phyloP scores from a whole-genome alignment of 176 grass and related monocot genomes.

The Cocos nucifera region DNA sequence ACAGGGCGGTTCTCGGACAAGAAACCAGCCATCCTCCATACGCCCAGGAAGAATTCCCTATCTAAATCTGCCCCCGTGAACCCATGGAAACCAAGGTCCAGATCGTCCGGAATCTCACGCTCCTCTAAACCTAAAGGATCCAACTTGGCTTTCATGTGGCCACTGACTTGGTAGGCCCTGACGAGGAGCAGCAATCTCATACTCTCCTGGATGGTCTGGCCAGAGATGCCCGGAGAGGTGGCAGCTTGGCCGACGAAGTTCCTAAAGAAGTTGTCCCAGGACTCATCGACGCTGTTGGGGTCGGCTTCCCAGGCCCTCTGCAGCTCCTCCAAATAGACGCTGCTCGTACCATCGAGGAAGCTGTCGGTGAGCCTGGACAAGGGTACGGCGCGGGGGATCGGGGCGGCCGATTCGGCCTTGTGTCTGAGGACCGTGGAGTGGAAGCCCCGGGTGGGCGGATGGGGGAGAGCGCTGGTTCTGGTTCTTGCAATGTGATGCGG shows the following conservation, averaged over 20 bases:
- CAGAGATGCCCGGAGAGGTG: conserved; percentile 35
- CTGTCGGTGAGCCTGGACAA: conserved; percentile 32
- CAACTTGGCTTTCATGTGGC: conserved; percentile 77
- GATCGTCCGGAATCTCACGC: conserved; percentile 45
- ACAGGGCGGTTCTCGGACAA: conserved; percentile 83
- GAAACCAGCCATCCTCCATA: conserved; percentile 81
- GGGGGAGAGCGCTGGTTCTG: neutral
- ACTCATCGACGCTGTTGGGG: conserved; percentile 39
- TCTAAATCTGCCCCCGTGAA: conserved; percentile 77
- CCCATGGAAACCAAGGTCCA: conserved; percentile 48
- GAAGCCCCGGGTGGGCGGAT: conserved; percentile 26
- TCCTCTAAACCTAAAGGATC: conserved; percentile 67
- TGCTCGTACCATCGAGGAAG: conserved; percentile 45
- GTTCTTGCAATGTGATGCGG: neutral
- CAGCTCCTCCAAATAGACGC: conserved; percentile 46
- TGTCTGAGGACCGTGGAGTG: conserved; percentile 5
- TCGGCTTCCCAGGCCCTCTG: conserved; percentile 43
- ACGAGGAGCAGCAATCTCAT: conserved; percentile 21
- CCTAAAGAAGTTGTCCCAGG: conserved; percentile 52
- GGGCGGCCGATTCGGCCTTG: conserved; percentile 16
- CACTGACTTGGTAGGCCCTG: conserved; percentile 50
- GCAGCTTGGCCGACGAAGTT: conserved; percentile 44
- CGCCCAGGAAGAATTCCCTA: conserved; percentile 87
- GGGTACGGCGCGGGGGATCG: conserved; percentile 30
- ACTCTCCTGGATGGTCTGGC: conserved; percentile 39